Evolutionary conservation across 108 stramenopile genomes (phyloP), one percentile per base, ranked within the genome.

Genomic region (Parietichytrium sp.): DNA sequence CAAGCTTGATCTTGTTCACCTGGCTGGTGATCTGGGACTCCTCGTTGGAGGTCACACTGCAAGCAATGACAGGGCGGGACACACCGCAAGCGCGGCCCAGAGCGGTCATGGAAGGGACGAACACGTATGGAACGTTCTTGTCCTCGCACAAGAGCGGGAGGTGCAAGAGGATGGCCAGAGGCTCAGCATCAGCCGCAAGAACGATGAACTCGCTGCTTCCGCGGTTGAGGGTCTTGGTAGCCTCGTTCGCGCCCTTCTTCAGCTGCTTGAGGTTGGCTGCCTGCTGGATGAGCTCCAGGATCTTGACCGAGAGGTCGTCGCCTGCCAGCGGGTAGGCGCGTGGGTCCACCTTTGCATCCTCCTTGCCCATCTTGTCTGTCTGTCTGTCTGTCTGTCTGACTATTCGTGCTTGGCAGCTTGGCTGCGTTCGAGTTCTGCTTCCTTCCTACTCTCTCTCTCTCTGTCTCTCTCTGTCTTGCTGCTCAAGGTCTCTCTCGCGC

Each of bases 171-270:
- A 99, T 98, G 84, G 98, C 99, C 80, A 99, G 93, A 10, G 99
- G 99, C 85, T 98, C 97, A 33, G 99, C 96, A 87, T 99, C 99
- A n/a, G 97, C 99, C 6, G 96, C 89, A 94, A 98, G 94, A 89
- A 99, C 89, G 85, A 99, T 97, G 54, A 99, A 83, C 88, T 99
- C 99, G 55, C 92, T 89, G 84, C 98, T 98, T 48, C 98, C 98
- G 25, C 99, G 94, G 87, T 99, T 99, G 82, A 99, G 83, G 0
- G 98, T 97, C 86, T 99, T 99, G 83, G 99, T 98, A 31, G 99
- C 97, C 82, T 99, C 99, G 92, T 99, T 99, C 81, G 98, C 99
- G n/a, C 99, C 99, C 91, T 95, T 95, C 90, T 97, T 97, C 53
- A 95, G 94, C 91, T 95, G 96, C 90, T 95, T 95, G 89, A 94